phyloP scores from a whole-genome alignment of 495 filamentous ascomycete genomes.

The Geopyxis carbonaria region DNA sequence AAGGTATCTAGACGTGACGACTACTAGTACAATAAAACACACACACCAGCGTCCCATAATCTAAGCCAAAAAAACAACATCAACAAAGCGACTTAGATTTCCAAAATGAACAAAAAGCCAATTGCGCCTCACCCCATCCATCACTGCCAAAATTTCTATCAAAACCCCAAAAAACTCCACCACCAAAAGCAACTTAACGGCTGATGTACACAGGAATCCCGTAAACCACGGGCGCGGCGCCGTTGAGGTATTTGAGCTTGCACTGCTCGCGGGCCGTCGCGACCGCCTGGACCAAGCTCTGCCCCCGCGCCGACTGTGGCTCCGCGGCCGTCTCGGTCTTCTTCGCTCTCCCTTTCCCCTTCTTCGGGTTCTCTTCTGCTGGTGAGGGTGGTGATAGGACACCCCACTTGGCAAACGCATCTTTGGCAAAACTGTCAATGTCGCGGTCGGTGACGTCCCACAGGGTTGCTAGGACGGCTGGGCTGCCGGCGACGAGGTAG shows the following conservation, averaged over 20 bases:
- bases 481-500: slow-evolving; percentile 70
- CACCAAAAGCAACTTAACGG: too few relatives aligned
- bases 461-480: slow-evolving; percentile 71
- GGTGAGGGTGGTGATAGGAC: slow-evolving; percentile 33
- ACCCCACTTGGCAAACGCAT: slow-evolving; percentile 71
- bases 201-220: slow-evolving; percentile 75
- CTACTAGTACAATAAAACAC: too few relatives aligned
- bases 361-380: slow-evolving; percentile 18
- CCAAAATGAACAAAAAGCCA: too few relatives aligned
- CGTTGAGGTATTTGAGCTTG: slow-evolving; percentile 76
- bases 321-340: slow-evolving; percentile 2
- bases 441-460: slow-evolving; percentile 98
- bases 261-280: slow-evolving; percentile 54
- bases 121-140: too few relatives aligned
- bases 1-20: too few relatives aligned
- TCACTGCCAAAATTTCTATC: too few relatives aligned
- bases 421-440: slow-evolving; percentile 73
- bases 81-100: too few relatives aligned
- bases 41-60: too few relatives aligned
- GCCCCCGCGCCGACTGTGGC: slow-evolving; percentile 4
- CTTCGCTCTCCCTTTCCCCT: slow-evolving; percentile 22
- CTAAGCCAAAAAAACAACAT: too few relatives aligned
- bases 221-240: slow-evolving; percentile 83
- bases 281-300: slow-evolving; percentile 60
- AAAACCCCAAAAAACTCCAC: too few relatives aligned